A percentile compares a stretch with the other conserved stretches of the same genome.
phyloP scores from a whole-genome alignment of 306 rosid genomes.

The Pterocarpus santalinus region DNA sequence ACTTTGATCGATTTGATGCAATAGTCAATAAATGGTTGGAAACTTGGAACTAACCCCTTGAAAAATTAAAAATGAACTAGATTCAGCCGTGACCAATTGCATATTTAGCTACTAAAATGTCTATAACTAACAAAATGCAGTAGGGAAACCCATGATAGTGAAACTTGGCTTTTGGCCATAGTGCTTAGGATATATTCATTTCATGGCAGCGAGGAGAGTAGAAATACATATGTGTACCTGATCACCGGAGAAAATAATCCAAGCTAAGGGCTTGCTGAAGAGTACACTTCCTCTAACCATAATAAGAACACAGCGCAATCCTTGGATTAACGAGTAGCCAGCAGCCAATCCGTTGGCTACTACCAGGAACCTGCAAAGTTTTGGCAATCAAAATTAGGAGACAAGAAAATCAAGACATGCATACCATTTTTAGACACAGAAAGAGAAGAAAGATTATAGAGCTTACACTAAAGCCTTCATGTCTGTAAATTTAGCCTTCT shows the following conservation, averaged over 20 bases:
- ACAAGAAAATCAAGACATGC: neutral
- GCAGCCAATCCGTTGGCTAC: constrained; percentile 66
- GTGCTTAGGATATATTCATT: neutral
- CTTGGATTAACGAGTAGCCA: constrained; percentile 71
- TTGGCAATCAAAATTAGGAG: neutral
- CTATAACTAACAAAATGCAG: neutral
- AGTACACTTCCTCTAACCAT: constrained; percentile 69
- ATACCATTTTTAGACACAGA: constrained; percentile 1
- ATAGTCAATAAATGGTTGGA: neutral
- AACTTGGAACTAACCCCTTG: neutral
- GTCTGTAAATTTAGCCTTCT: constrained; percentile 74
- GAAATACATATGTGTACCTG: constrained; percentile 58
- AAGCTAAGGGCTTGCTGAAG: constrained; percentile 80
- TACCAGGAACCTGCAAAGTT: constrained; percentile 67
- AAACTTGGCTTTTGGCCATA: neutral
- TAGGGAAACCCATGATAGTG: neutral
- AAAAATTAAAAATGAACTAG: neutral
- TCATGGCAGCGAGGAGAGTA: constrained; percentile 5
- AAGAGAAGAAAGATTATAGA: constrained; percentile 41
- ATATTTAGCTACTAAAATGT: neutral
- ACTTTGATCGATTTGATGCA: neutral
- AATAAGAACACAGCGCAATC: constrained; percentile 64
- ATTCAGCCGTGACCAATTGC: neutral
- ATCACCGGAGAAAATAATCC: constrained; percentile 79
- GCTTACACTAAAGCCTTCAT: constrained; percentile 84